Conservation (phyloP, 2,329 filamentous ascomycete genomes). For the Chaetomiaceae sp. region DNA sequence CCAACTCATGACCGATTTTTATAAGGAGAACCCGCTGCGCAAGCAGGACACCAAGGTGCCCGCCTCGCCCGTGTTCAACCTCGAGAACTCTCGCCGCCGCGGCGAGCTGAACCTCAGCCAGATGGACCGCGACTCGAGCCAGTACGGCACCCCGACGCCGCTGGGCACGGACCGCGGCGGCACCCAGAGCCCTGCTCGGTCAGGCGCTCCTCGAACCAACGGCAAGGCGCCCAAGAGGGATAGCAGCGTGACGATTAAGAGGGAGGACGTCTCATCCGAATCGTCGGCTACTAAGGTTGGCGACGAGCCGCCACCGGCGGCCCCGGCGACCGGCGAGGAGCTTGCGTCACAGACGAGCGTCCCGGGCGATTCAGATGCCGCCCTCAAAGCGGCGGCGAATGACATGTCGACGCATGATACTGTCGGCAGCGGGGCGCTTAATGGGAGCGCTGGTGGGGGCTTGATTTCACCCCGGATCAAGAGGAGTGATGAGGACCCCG, state of each 20-base stretch:
- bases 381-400: conserved; percentile 33
- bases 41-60: conserved; percentile 51
- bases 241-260: conserved; percentile 13
- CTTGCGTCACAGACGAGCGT: conserved; percentile 10
- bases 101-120: conserved; percentile 40
- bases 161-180: conserved; percentile 43
- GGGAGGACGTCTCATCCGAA: conserved; percentile 10
- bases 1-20: conserved; percentile 68
- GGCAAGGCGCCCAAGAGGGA: conserved; percentile 8
- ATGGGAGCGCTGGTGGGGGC: conserved; percentile 21
- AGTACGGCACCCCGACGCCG: conserved; percentile 48
- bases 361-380: conserved; percentile 32
- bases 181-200: conserved; percentile 43
- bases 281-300: background rate
- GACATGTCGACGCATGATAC: conserved; percentile 26
- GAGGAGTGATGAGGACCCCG: conserved; percentile 29
- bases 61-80: conserved; percentile 50
- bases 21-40: conserved; percentile 58
- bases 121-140: conserved; percentile 43
- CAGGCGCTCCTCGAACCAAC: background rate
- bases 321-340: conserved; percentile 1
- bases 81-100: conserved; percentile 52
- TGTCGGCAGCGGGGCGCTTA: background rate
- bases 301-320: background rate
- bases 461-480: conserved; percentile 29